Percentiles rank a stretch among this genome's conserved stretches.
Evolutionary conservation across 2,329 filamentous ascomycete species (phyloP).

Genomic region (Aspergillus fischeri): DNA sequence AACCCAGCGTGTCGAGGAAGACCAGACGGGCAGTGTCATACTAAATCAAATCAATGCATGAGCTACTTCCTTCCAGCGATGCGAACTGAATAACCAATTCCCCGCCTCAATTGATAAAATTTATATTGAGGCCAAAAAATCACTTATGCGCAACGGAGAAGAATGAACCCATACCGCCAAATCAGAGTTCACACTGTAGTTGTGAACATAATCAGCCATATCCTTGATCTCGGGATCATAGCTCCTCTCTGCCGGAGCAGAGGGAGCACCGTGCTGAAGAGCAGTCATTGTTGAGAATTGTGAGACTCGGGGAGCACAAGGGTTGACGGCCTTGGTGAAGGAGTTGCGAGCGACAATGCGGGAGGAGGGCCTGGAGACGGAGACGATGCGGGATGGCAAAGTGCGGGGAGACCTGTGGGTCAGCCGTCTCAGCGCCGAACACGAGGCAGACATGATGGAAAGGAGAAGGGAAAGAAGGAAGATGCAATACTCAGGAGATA

Average conservation of each 20-base stretch:
- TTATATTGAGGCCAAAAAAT: background rate
- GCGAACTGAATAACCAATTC: background rate
- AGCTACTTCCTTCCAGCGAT: background rate
- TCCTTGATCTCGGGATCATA: constrained; percentile 94
- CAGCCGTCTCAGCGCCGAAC: constrained; percentile 39
- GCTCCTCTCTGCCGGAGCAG: constrained; percentile 43
- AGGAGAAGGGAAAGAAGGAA: constrained; percentile 6
- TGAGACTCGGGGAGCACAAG: constrained; percentile 23
- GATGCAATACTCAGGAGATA: constrained; percentile 15
- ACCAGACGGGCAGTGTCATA: constrained; percentile 96
- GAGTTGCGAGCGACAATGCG: constrained; percentile 12
- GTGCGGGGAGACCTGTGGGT: constrained; percentile 40
- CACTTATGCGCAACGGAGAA: background rate
- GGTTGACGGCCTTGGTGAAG: constrained; percentile 8
- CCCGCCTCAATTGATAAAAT: background rate
- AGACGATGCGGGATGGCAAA: constrained; percentile 46
- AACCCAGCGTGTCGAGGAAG: constrained; percentile 94
- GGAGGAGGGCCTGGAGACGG: constrained; percentile 29
- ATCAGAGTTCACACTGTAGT: constrained; percentile 84
- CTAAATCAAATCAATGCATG: constrained; percentile 17
- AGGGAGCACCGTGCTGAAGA: constrained; percentile 36
- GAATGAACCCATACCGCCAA: constrained; percentile 62
- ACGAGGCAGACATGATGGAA: constrained; percentile 37
- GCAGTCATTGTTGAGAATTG: constrained; percentile 43
- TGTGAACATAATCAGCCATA: constrained; percentile 92